These are phyloP conservation scores for Taphrina wiesneri DNA, from an alignment of 1,139 yeast genomes.

Conservation along the genomic window DNA sequence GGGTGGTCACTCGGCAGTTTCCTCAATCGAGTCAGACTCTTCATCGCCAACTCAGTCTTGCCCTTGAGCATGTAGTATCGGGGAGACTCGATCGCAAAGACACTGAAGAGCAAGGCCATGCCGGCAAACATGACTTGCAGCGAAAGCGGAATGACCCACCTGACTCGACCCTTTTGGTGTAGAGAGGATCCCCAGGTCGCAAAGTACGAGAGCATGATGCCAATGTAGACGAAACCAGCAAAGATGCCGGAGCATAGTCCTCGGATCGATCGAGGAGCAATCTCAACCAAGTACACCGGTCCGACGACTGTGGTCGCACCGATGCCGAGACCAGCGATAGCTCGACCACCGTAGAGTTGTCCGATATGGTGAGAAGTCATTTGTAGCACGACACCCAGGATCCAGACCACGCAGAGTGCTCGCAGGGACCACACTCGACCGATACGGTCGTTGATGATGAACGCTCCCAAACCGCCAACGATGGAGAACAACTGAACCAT, in stretches of 20 bases:
- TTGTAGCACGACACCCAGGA: constrained; percentile 57
- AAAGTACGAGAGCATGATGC: constrained; percentile 57
- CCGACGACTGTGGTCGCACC: constrained; percentile 62
- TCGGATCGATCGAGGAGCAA: constrained; percentile 57
- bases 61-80: constrained; percentile 51
- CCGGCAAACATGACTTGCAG: constrained; percentile 52
- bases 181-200: constrained; percentile 51
- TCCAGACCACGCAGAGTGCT: constrained; percentile 52
- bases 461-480: constrained; percentile 58
- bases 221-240: constrained; percentile 60
- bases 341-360: constrained; percentile 49
- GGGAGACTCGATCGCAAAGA: constrained; percentile 50
- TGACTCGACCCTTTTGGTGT: constrained; percentile 45
- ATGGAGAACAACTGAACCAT: constrained; percentile 66
- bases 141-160: constrained; percentile 50
- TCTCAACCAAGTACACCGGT: constrained; percentile 58
- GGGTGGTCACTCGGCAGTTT: constrained; percentile 53
- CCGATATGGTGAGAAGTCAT: constrained; percentile 56
- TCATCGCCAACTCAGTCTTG: constrained; percentile 48
- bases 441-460: constrained; percentile 54
- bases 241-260: constrained; percentile 56
- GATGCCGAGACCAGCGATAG: constrained; percentile 58
- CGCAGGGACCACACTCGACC: constrained; percentile 61
- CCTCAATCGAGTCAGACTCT: constrained; percentile 53
- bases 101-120: constrained; percentile 20